Conservation (phyloP, 768 basidiomycete genomes). For the Calocera viscosa region DNA sequence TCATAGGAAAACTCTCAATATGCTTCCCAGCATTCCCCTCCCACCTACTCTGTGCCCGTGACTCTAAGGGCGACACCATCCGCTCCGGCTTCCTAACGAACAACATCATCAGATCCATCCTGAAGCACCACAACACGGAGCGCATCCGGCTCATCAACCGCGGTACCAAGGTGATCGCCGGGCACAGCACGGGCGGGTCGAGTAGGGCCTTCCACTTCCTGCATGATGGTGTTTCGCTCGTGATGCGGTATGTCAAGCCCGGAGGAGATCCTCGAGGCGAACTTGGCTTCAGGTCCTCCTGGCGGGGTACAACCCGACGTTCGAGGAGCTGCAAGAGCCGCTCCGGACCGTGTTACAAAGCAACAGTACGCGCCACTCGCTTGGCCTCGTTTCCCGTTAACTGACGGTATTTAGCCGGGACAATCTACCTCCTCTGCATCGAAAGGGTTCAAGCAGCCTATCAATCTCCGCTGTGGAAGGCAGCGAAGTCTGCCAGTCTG, state of each 20-base stretch:
- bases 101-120: conserved; percentile 65
- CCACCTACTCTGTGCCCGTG: conserved; percentile 72
- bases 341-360: conserved; percentile 45
- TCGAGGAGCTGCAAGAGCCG: conserved; percentile 44
- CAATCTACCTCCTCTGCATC: conserved; percentile 65
- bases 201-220: conserved; percentile 58
- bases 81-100: conserved; percentile 84
- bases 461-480: conserved; percentile 91
- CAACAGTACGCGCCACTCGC: conserved; percentile 37
- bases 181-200: conserved; percentile 28
- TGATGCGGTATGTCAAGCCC: conserved; percentile 70
- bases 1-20: conserved; percentile 57
- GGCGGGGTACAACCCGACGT: conserved; percentile 67
- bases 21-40: conserved; percentile 60
- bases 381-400: background rate
- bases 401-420: conserved; percentile 35
- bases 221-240: conserved; percentile 69
- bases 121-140: conserved; percentile 68
- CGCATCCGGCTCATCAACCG: conserved; percentile 77
- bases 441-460: conserved; percentile 59
- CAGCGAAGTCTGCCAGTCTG: conserved; percentile 68
- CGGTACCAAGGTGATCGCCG: conserved; percentile 86
- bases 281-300: conserved; percentile 55
- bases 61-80: conserved; percentile 38
- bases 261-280: conserved; percentile 45